These are phyloP conservation scores for Mucor circinelloides DNA, from an alignment of 371 early-diverging fungal species.

Conservation along the genomic window DNA sequence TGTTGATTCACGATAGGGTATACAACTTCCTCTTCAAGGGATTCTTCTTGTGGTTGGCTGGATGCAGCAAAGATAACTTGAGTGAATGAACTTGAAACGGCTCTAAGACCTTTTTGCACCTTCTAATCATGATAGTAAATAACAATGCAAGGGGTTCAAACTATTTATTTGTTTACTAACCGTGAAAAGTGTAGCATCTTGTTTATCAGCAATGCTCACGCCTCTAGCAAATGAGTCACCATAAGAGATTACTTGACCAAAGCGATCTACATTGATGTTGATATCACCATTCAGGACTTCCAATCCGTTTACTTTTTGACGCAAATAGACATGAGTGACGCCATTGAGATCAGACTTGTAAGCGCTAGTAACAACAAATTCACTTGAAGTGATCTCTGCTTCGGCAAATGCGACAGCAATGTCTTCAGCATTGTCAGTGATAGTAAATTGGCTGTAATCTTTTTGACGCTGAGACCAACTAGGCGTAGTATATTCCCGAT, in stretches of 20 bases:
- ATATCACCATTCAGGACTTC: slow-evolving; percentile 83
- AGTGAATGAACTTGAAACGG: slow-evolving; percentile 23
- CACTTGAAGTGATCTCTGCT: slow-evolving; percentile 37
- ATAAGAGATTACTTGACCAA: slow-evolving; percentile 72
- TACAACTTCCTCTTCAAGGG: neutral
- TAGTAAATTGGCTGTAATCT: slow-evolving; percentile 7
- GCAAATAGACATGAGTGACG: slow-evolving; percentile 82
- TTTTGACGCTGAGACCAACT: slow-evolving; percentile 13
- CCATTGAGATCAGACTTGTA: slow-evolving; percentile 76
- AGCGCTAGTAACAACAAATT: slow-evolving; percentile 59
- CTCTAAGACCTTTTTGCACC: slow-evolving; percentile 24
- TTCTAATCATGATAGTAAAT: slow-evolving; percentile 9
- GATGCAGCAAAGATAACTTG: slow-evolving; percentile 28
- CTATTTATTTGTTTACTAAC: slow-evolving; percentile 9
- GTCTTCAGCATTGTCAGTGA: slow-evolving; percentile 30
- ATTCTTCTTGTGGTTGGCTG: neutral
- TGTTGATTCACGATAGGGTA: slow-evolving; percentile 13
- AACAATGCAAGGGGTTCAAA: slow-evolving; percentile 1
- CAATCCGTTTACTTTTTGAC: slow-evolving; percentile 72
- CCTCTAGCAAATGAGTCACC: slow-evolving; percentile 70
- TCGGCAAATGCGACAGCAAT: slow-evolving; percentile 55
- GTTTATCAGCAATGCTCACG: neutral
- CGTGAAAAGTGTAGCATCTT: slow-evolving; percentile 4
- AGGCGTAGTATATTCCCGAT: slow-evolving; percentile 28
- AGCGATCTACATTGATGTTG: slow-evolving; percentile 77